These are phyloP conservation scores for Xylaria digitata DNA, from an alignment of 2,329 filamentous ascomycete species.

Conservation along the genomic window DNA sequence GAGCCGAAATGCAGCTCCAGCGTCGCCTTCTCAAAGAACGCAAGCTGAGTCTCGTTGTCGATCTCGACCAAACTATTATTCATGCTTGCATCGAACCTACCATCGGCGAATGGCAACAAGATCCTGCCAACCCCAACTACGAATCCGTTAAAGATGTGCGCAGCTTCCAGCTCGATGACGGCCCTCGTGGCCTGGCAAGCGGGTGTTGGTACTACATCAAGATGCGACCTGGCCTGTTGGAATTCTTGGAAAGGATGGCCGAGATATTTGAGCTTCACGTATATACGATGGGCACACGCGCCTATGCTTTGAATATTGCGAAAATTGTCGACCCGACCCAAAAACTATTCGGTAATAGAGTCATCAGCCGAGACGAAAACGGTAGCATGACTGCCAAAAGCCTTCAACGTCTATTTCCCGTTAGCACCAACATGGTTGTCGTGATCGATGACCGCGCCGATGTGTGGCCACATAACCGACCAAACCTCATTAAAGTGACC, in stretches of 20 bases:
- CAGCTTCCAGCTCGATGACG: slow-evolving; percentile 91
- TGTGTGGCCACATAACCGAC: slow-evolving; percentile 90
- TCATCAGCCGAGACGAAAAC: slow-evolving; percentile 97
- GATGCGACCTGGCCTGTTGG: slow-evolving; percentile 84
- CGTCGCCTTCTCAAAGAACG: slow-evolving; percentile 80
- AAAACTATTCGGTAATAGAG: slow-evolving; percentile 91
- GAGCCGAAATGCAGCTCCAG: slow-evolving; percentile 87
- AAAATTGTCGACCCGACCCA: slow-evolving; percentile 91
- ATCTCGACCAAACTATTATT: slow-evolving; percentile 98
- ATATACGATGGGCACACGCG: slow-evolving; percentile 98
- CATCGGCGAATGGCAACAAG: slow-evolving; percentile 92
- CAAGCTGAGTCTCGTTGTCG: slow-evolving; percentile 93
- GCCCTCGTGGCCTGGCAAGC: slow-evolving; percentile 72
- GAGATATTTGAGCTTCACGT: slow-evolving; percentile 90
- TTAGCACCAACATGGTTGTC: slow-evolving; percentile 98
- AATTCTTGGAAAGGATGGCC: slow-evolving; percentile 73
- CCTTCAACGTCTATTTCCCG: slow-evolving; percentile 89
- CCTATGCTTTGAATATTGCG: slow-evolving; percentile 93
- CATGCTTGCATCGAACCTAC: slow-evolving; percentile 98
- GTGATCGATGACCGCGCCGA: slow-evolving; percentile 98
- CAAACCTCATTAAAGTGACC: slow-evolving; percentile 92
- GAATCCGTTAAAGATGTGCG: slow-evolving; percentile 88
- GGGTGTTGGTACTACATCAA: slow-evolving; percentile 99
- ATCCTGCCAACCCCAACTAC: slow-evolving; percentile 89
- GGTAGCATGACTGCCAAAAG: slow-evolving; percentile 92